These are phyloP conservation scores for Neurospora sp. DNA, from an alignment of 2,329 filamentous ascomycete genomes.

Conservation along the genomic window DNA sequence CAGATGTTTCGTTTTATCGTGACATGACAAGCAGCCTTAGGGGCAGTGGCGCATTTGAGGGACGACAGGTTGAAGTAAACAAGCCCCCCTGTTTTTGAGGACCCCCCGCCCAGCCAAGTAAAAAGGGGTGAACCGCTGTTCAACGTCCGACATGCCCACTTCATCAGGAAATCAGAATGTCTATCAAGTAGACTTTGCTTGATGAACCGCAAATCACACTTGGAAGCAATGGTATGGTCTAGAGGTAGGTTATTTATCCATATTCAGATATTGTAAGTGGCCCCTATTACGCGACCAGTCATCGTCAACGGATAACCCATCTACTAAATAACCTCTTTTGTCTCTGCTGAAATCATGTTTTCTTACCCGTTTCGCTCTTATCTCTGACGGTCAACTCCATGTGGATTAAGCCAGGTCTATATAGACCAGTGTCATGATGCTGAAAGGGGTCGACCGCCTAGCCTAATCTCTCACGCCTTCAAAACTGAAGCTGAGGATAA, in stretches of 20 bases:
- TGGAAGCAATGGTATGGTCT: neutral
- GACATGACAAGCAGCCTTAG: neutral
- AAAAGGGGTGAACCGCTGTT: neutral
- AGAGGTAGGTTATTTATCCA: no score
- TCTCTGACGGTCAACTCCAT: neutral
- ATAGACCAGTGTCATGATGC: neutral
- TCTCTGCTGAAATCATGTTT: neutral
- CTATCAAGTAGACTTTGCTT: neutral
- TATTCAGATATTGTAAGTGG: neutral
- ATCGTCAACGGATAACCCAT: neutral
- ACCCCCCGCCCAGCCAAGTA: neutral
- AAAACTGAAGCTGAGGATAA: neutral
- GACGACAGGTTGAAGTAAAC: neutral
- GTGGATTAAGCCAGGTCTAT: neutral
- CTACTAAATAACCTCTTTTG: neutral
- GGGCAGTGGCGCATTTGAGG: neutral
- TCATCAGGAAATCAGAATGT: neutral
- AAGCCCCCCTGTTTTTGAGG: neutral
- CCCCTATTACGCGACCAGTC: neutral
- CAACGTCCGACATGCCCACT: neutral
- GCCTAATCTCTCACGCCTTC: neutral
- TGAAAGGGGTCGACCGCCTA: neutral
- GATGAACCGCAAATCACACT: neutral
- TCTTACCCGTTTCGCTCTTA: neutral
- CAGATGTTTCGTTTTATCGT: neutral